Evolutionary conservation across 2,329 filamentous ascomycete genomes (phyloP), one percentile per base, ranked within the genome.

Genomic region (Fusarium stilboides): DNA sequence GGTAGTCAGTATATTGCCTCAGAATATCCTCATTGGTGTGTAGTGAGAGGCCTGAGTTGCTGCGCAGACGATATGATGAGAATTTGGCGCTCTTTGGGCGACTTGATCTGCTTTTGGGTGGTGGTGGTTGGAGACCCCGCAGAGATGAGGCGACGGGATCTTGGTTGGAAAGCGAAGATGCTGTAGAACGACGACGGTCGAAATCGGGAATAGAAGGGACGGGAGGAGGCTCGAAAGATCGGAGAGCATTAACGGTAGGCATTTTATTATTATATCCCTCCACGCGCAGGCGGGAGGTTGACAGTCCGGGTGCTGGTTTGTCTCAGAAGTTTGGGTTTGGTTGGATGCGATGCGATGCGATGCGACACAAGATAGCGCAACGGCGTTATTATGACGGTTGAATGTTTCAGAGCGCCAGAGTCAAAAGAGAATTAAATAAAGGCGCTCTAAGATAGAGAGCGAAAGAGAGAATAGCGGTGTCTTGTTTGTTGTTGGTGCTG

Each of bases 1-100:
- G 80, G 75, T 84, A 84, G 64, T 84, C 79, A 10, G 80, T 83
- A 69, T 85, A 84, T 44, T 82, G 82, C n/a, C 81, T 79, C 39
- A 84, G 74, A 9, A 80, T 78, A 3, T 79, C 77, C 46, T 81
- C 80, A 62, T 83, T 84, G 1, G 81, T 82, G 65, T 84, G 82
- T 33, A 83, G 70, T 6, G 80, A 77, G n/a, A 85, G 71, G 4
- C 83, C 83, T 5, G 83, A 85, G 56, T 83, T 84, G 70, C 82
- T 84, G 50, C 82, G 79, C 39, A 85, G 74, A 37, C 73, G 73
- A 40, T 75, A 74, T 3, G 75, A 65, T 6, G 71, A 73, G 61
- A 75, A 75, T 50, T 76, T 76, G 42, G 74, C 74, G 62, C 74
- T 76, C 57, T 74, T 73, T n/a, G 74, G 74, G 12, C 74, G 72